Conservation (phyloP, 768 basidiomycete species). For the Mycena kentingensis region DNA sequence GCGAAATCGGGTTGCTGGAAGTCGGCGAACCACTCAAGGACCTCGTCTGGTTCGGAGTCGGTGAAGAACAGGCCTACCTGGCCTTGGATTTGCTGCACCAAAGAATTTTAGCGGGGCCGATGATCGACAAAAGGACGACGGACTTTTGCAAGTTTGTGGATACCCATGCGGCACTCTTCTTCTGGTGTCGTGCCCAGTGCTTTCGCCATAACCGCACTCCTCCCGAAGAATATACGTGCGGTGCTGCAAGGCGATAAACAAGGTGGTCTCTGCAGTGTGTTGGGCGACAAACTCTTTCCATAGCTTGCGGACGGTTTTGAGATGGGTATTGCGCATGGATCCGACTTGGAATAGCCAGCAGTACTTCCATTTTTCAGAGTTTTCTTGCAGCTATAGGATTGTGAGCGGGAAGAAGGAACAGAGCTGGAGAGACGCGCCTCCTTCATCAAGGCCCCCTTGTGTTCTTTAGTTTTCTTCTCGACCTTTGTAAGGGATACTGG, state of each 20-base stretch:
- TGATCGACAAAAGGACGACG: constrained; percentile 23
- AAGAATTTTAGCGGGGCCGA: constrained; percentile 5
- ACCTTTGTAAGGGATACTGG: constrained; percentile 94
- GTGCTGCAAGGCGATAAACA: constrained; percentile 48
- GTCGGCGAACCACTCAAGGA: constrained; percentile 90
- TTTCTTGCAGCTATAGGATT: constrained; percentile 67
- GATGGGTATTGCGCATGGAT: constrained; percentile 90
- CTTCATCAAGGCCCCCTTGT: constrained; percentile 81
- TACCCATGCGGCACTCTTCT: constrained; percentile 79
- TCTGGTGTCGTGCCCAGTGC: constrained; percentile 86
- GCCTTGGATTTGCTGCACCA: constrained; percentile 83
- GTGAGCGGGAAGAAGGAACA: constrained; percentile 7
- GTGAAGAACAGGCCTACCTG: constrained; percentile 95
- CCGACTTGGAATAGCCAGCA: constrained; percentile 96
- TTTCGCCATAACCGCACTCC: constrained; percentile 91
- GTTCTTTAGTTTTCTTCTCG: constrained; percentile 87
- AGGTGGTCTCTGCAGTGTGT: background rate
- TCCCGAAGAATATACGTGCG: constrained; percentile 88
- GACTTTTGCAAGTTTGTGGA: constrained; percentile 80
- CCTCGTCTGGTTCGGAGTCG: constrained; percentile 85
- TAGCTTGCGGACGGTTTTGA: constrained; percentile 89
- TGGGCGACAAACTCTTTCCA: constrained; percentile 78
- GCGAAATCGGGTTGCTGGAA: constrained; percentile 92
- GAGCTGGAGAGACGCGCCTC: constrained; percentile 53
- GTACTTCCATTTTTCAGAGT: constrained; percentile 88